Evolutionary conservation across 148 eudicot species (phyloP), one percentile per base, ranked within the genome.

Genomic region (Heliamphora exappendiculata): DNA sequence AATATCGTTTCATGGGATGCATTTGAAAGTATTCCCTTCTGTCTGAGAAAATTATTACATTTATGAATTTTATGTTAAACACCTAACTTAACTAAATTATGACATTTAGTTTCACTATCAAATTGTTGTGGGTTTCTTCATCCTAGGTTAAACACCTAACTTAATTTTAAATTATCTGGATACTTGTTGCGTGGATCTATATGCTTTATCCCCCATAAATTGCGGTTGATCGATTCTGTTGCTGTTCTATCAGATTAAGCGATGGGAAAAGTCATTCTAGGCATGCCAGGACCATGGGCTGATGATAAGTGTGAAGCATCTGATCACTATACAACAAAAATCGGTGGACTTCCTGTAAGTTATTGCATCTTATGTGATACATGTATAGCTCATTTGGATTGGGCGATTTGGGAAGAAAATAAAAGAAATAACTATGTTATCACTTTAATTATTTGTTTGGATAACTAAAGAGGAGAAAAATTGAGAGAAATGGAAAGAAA

Each of bases 221-320:
- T 73, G 13, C 51, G 39, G 24, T 57, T 24, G 57, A 49, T 49
- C 1, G 64, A 41, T 24, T 7, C 12, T 75, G 59, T 47, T 63
- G 68, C 22, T 77, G 55, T 28, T 80, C 45, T 36, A 33, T 72
- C 44, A 16, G 64, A 19, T 28, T 42, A 57, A 82, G 80, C 45
- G 54, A 92, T 90, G 97, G 84, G 73, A 28, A 83, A 84, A 76
- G 87, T 90, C 17, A 68, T 79, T 69, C 80, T 94, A 74, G 98
- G 96, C 22, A 81, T 94, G 79, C 98, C 98, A 14, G 98, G 98
- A 47, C 83, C 86, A 55, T 94, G 98, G 98, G 98, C 98, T 29
- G 89, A 82, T 55, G 81, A 88, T 78, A 84, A 85, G 55, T 77
- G 31, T 59, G 98, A 92, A 87, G 82, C 77, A 42, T 80, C 94